Conservation (phyloP, 495 filamentous ascomycete species). For the Penicillium turbatum region DNA sequence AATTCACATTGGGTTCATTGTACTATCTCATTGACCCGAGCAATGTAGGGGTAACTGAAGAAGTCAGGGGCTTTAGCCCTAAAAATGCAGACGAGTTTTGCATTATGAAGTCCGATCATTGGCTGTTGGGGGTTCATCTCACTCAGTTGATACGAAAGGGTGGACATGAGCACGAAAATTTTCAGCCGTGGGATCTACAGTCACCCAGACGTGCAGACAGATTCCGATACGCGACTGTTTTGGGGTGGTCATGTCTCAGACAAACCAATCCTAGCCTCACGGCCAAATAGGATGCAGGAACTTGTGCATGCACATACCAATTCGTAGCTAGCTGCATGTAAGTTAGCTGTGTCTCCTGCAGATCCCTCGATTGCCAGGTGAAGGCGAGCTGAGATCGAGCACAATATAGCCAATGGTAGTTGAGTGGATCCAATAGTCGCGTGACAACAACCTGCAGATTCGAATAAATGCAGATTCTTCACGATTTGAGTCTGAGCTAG, state of each 20-base stretch:
- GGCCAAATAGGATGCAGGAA: too few species aligned
- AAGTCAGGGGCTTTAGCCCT: not conserved
- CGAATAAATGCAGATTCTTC: not conserved
- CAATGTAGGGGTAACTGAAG: not conserved
- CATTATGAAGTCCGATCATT: not conserved
- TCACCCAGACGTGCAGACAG: not conserved
- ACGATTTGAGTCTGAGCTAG: too few species aligned
- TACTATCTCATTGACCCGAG: not conserved
- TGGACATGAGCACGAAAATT: not conserved
- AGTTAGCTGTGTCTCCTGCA: not conserved
- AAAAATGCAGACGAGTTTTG: not conserved
- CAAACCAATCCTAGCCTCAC: too few species aligned
- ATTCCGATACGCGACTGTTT: not conserved
- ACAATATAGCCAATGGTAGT: not conserved
- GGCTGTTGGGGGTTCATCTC: too few species aligned
- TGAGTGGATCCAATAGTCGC: not conserved
- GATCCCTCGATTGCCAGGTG: not conserved
- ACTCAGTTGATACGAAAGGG: not conserved
- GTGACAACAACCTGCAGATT: not conserved
- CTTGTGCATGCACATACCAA: too few species aligned
- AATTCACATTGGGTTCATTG: not conserved
- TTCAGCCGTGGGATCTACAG: not conserved
- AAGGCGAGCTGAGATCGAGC: not conserved
- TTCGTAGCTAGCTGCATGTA: too few species aligned
- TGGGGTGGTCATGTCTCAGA: too few species aligned